These are phyloP conservation scores for Cladosporium velox DNA, from an alignment of 2,329 filamentous ascomycete species.

Conservation along the genomic window DNA sequence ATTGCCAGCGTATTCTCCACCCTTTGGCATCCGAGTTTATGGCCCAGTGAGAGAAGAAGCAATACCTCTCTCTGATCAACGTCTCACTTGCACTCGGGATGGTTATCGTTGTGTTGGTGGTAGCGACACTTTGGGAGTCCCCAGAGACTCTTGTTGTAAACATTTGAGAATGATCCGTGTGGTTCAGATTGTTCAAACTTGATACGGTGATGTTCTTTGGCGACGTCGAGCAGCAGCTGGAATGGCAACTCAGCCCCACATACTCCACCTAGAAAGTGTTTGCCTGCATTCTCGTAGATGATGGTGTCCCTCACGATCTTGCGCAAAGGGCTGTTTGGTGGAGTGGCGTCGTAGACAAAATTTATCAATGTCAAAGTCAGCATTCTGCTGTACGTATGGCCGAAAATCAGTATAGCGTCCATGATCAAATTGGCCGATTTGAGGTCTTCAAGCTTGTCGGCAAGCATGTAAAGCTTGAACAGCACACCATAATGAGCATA, in stretches of 20 bases:
- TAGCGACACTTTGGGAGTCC: neutral
- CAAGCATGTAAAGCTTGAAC: constrained; percentile 19
- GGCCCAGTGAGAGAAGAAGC: too few relatives aligned
- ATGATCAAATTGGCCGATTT: constrained; percentile 8
- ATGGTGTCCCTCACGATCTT: neutral
- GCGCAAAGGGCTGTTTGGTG: neutral
- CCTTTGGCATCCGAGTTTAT: too few relatives aligned
- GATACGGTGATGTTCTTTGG: neutral
- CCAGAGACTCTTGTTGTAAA: neutral
- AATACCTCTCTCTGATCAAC: too few relatives aligned
- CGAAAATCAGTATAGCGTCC: neutral
- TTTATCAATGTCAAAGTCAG: neutral
- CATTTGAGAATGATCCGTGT: neutral
- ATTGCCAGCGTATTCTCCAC: too few relatives aligned
- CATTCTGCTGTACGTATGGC: too few relatives aligned
- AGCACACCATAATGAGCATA: neutral
- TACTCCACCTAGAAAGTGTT: neutral
- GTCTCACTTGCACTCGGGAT: neutral
- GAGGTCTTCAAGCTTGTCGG: constrained; percentile 20
- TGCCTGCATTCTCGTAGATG: neutral
- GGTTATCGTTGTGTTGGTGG: neutral
- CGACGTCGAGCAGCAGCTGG: neutral
- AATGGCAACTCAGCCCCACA: neutral
- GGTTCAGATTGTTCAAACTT: neutral
- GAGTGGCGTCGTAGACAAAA: neutral